Evolutionary conservation across 2,329 filamentous ascomycete genomes (phyloP).

Genomic region (Calonectria multiphialidica): DNA sequence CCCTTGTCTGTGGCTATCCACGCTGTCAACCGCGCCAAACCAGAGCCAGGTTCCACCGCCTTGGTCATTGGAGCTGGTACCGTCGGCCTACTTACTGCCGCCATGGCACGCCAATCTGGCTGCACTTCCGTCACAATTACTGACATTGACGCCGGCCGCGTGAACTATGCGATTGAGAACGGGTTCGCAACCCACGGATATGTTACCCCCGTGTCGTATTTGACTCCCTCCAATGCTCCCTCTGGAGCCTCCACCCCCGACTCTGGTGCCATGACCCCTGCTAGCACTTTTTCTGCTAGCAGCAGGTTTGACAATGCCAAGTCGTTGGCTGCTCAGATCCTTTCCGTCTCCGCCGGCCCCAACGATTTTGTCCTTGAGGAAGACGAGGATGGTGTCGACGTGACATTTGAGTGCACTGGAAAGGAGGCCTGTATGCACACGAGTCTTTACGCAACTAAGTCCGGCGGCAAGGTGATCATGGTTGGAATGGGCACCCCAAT

Average conservation of each 20-base stretch:
- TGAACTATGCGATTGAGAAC: constrained; percentile 69
- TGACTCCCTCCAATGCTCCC: constrained; percentile 57
- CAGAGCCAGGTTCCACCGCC: constrained; percentile 65
- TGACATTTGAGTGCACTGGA: constrained; percentile 83
- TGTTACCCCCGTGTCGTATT: constrained; percentile 61
- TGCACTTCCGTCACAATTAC: constrained; percentile 70
- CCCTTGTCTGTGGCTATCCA: constrained; percentile 73
- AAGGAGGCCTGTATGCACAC: constrained; percentile 82
- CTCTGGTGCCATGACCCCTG: constrained; percentile 55
- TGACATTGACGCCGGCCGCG: constrained; percentile 70
- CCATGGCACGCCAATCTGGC: constrained; percentile 71
- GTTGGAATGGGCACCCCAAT: constrained; percentile 85
- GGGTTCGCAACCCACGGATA: constrained; percentile 72
- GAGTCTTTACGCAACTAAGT: constrained; percentile 76
- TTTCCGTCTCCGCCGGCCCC: constrained; percentile 52
- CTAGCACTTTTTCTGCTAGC: constrained; percentile 59
- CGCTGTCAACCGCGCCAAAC: constrained; percentile 67
- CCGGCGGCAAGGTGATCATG: constrained; percentile 80
- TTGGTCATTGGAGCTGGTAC: constrained; percentile 76
- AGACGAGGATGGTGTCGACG: constrained; percentile 75
- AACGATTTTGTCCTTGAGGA: constrained; percentile 57
- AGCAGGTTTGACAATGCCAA: constrained; percentile 65
- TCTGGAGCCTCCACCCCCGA: constrained; percentile 63
- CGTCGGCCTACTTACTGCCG: constrained; percentile 72
- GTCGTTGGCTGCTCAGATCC: constrained; percentile 61